phyloP scores from a whole-genome alignment of 768 basidiomycete genomes.

The Austroboletus festivus region DNA sequence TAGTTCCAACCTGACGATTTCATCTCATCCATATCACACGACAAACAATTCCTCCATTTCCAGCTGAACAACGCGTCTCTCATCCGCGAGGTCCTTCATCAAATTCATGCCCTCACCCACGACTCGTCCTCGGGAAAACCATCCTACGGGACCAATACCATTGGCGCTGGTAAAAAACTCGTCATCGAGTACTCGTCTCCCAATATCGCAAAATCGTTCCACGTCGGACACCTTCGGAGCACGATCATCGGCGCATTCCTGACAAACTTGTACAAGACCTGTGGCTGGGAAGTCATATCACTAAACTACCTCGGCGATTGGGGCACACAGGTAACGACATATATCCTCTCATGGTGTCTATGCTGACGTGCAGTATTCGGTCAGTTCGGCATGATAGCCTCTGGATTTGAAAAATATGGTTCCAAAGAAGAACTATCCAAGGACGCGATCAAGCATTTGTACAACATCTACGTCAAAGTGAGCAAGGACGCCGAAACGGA shows the following conservation, averaged over 20 bases:
- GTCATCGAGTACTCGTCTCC: constrained; percentile 93
- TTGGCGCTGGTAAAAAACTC: constrained; percentile 77
- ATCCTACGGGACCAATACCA: constrained; percentile 79
- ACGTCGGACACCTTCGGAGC: constrained; percentile 92
- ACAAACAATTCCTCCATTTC: constrained; percentile 84
- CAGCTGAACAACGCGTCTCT: constrained; percentile 64
- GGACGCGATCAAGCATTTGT: constrained; percentile 93
- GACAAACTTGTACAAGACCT: constrained; percentile 84
- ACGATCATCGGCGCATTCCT: constrained; percentile 99
- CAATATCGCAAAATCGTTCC: constrained; percentile 98
- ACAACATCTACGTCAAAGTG: constrained; percentile 92
- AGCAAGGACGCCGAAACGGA: constrained; percentile 79
- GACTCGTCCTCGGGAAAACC: constrained; percentile 53
- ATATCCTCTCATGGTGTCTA: background rate
- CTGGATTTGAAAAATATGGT: constrained; percentile 91
- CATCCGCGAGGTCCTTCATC: constrained; percentile 61
- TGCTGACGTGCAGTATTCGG: background rate
- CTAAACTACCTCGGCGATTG: constrained; percentile 98
- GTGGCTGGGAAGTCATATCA: constrained; percentile 88
- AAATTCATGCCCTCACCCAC: constrained; percentile 72
- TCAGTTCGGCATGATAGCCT: constrained; percentile 83
- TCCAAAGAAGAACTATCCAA: constrained; percentile 75
- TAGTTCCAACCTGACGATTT: constrained; percentile 86
- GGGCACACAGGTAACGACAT: constrained; percentile 83
- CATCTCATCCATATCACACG: constrained; percentile 63